Base-by-base conservation (phyloP, 495 filamentous ascomycete genomes). In the Pyrenopolyporus hunteri region DNA sequence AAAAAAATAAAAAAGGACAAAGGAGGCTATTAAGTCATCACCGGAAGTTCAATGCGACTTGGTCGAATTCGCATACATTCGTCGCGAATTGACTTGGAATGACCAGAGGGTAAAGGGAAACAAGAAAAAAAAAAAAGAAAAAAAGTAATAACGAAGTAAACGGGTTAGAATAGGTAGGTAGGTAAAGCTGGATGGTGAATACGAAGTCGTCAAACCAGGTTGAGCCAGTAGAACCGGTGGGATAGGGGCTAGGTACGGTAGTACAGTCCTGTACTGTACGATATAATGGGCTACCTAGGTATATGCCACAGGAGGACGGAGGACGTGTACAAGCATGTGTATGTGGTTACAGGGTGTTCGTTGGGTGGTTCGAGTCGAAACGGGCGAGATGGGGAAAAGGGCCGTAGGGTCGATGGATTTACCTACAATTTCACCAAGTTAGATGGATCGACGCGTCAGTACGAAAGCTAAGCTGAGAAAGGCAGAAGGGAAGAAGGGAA, bases 361-460 rank as follows among this genome's bases (percentile, higher is more conserved):
- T 44, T 37, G 17, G 54, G 14, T 7, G 36, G 19, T 39, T 19
- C 28, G 23, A 45, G 25, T 45, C 23, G 42, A 29, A 29, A n/a
- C n/a, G n/a, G n/a, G n/a, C n/a, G 16, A 52, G 23, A 57, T 53
- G 39, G 59, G 43, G 59, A 50, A 42, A 59, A 40, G 59, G 59
- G 46, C 49, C 31, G 56, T 49, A 44, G 29, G 47, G n/a, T n/a
- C 56, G 33, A 46, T 46, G 22, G 37, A 46, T 47, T 55, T n/a
- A n/a, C n/a, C n/a, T n/a, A 46, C 55, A 56, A 53, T 59, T 65
- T 56, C 42, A 23, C 10, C 20, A 20, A 35, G 10, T 45, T 40
- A 46, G 49, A 64, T 42, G 43, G 62, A 58, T 65, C 55, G 62
- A 65, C 62, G 62, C 62, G 62, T 65, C 44, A 59, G 55, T 63